These are phyloP conservation scores for Nakazawaea holstii DNA, from an alignment of 805 yeast species.

Conservation along the genomic window DNA sequence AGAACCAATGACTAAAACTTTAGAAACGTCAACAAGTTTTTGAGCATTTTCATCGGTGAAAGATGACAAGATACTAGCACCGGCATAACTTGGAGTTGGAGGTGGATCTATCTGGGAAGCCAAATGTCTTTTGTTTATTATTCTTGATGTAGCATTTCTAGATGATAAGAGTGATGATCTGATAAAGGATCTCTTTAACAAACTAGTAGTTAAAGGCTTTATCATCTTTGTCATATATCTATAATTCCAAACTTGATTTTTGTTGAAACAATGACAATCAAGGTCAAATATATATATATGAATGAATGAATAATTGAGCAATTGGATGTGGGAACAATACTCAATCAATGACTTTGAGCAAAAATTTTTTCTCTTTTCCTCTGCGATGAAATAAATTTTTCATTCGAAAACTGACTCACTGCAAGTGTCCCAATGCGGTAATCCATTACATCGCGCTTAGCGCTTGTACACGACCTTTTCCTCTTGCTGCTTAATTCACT, in stretches of 20 bases:
- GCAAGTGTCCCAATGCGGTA: slow-evolving; percentile 6
- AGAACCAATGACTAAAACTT: slow-evolving; percentile 90
- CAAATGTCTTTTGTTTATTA: background rate
- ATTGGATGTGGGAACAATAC: background rate
- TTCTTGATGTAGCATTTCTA: background rate
- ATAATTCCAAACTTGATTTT: background rate
- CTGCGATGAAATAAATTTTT: background rate
- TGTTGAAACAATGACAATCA: background rate
- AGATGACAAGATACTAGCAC: slow-evolving; percentile 53
- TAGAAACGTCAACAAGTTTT: slow-evolving; percentile 73
- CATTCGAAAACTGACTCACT: slow-evolving; percentile 1
- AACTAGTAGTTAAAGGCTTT: background rate
- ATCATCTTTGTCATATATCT: background rate
- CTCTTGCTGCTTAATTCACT: background rate
- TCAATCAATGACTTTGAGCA: background rate
- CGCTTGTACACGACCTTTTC: slow-evolving; percentile 3
- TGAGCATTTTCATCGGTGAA: slow-evolving; percentile 58
- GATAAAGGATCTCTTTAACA: slow-evolving; percentile 1
- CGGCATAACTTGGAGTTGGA: slow-evolving; percentile 44
- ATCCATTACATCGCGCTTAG: slow-evolving; percentile 4
- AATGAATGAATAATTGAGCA: background rate
- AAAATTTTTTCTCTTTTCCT: too few species aligned
- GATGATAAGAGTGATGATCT: slow-evolving; percentile 1
- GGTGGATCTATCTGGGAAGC: slow-evolving; percentile 23
- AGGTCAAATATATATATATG: background rate